Evolutionary conservation across 257 asterid species (phyloP), one percentile per base, ranked within the genome.

Genomic region (Ballota nigra): DNA sequence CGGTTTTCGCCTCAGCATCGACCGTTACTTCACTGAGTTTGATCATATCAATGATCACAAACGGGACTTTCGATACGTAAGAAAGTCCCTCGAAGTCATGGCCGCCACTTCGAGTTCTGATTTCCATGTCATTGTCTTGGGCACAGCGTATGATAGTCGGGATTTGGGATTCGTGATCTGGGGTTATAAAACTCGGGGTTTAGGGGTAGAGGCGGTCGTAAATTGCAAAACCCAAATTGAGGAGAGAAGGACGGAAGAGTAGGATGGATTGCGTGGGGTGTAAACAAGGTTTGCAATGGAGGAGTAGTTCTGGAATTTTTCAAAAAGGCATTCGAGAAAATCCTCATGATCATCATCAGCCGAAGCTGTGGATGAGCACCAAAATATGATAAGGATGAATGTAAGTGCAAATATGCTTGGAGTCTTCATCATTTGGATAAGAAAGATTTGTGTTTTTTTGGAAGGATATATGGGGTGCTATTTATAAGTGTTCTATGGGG

Each of bases 171-270:
- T 70, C 75, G 1, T 57, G 58, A 0, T 20, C 19, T 1, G 75
- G 67, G 43, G 75, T 70, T 57, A 70, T 57, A 6, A 72, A 73
- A 55, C 20, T 65, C 78, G 2, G 72, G 75, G 67, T 41, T 70
- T 70, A n/a, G 67, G 67, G 4, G 67, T 70, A 1, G 75, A 70
- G 5, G 19, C 11, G 0, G 67, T 7, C 0, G 2, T 1, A 40
- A 23, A 57, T 70, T 67, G 57, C 2, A 58, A 47, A 56, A 58
- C 58, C 53, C 22, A 36, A 33, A 24, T 70, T 13, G 75, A 41
- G 31, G 18, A 58, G 2, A 15, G n/a, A 0, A 70, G 68, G 28
- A 70, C 45, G 22, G 63, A 52, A 10, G 57, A 51, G 57, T 51
- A 51, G 7, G 57, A 51, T 6, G 57, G 3, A 3, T 51, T 51